Base-by-base conservation (phyloP, 345 rosid genomes). In the Abelmoschus esculentus region DNA sequence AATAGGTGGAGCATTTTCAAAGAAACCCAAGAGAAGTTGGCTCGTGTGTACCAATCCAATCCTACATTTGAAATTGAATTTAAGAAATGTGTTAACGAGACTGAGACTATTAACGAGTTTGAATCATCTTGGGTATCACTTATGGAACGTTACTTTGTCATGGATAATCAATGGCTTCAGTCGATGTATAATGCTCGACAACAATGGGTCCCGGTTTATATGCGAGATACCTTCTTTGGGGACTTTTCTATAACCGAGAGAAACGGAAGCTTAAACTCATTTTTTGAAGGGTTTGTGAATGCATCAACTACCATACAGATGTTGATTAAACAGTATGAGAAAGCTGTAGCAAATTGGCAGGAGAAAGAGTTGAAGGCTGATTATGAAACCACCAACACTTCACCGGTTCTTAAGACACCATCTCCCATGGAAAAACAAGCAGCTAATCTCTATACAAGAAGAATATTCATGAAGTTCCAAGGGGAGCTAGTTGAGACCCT, bases 171-270 rank as follows among this genome's bases (percentile, higher is more conserved):
- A 19, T 87, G 91, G 91, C 85, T 87, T 61, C 89, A 81, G 75
- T 72, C 80, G 13, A 61, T 87, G 56, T 83, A 81, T 64, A 73
- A 79, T 38, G 84, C 74, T 71, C 85, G 89, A 15, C 80, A 79
- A 31, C 89, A 87, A 59, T 87, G 91, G 91, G 86, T 87, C 17
- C 86, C 89, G 12, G 89, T 82, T 22, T 87, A 77, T 73, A 64
- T 87, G 72, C 83, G 83, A 22, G 86, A 83, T 66, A 81, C 86
- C 9, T 87, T 87, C 81, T 87, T 87, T 59, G 91, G 86, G 6
- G 89, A 83, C 72, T 74, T 87, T 82, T 87, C 91, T 29, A 67
- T 76, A 53, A 76, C 78, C 56, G 85, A 83, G 72, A 75, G 78
- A 58, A 77, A 80, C 56, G 85, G 77, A 72, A 71, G 86, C 69